Evolutionary conservation across 1,139 yeast species (phyloP), one percentile per base, ranked within the genome.

Genomic region (Yueomyces sp.): DNA sequence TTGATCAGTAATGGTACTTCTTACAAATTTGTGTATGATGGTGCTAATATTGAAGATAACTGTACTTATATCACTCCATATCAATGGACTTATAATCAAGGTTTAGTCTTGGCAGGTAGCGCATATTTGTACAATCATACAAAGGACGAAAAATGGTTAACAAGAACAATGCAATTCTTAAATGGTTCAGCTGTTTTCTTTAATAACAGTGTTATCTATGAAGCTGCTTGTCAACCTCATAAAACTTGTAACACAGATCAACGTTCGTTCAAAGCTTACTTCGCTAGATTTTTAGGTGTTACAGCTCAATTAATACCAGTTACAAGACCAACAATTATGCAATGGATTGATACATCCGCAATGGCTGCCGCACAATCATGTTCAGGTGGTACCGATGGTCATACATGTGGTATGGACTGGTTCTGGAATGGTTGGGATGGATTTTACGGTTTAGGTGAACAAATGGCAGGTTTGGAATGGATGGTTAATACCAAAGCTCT

Each of bases 371-470:
- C 95, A 1, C 66, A 67, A 39, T 75, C 93, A 0, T 89, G 97
- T 64, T 66, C 77, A 2, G 96, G 96, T 54, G 96, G 96, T 60
- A 48, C 64, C 3, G 96, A 87, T 66, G 86, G 87, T 11, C 85
- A 82, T 56, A 87, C 96, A 0, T 89, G 97, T 68, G 96, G 96
- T 37, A 61, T 76, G 46, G 73, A 81, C 57, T 89, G 97, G 97
- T 66, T 74, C 38, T 57, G 64, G 31, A 68, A 64, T 39, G 74
- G 75, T n/a, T 89, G 87, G 82, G 97, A 89, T 62, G 81, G 78
- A 2, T 60, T 54, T 41, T 87, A 75, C 53, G 97, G 97, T n/a
- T 70, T 89, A 36, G 97, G 97, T 49, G 96, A 89, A 63, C 96
- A 89, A 62, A 84, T 89, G 83, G 64, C 78, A 40, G 95, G 96